A percentile compares a stretch with the other conserved stretches of the same genome.
Conservation (phyloP, 805 yeast genomes). For the Brettanomyces sp. region DNA sequence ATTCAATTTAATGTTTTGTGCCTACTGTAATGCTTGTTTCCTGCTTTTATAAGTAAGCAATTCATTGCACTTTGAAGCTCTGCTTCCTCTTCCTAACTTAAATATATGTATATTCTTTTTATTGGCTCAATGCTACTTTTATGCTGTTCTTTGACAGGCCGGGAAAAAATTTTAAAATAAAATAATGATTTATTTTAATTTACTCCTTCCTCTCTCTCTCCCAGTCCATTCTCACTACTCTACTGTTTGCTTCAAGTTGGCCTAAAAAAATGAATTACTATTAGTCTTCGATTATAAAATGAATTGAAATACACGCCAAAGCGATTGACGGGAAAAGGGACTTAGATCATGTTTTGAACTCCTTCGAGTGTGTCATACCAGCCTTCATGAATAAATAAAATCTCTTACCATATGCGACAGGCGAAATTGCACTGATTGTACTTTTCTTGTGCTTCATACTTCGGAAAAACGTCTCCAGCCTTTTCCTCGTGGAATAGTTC, state of each 20-base stretch:
- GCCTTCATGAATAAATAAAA: conserved; percentile 58
- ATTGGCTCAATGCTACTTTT: too few species aligned
- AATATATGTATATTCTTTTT: neutral
- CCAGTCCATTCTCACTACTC: too few species aligned
- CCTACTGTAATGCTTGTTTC: neutral
- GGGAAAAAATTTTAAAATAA: too few species aligned
- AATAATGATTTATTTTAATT: too few species aligned
- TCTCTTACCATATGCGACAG: conserved; percentile 81
- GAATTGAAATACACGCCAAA: neutral
- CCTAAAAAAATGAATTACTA: too few species aligned
- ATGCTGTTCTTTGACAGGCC: too few species aligned
- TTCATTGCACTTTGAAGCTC: too few species aligned
- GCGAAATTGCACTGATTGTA: conserved; percentile 83
- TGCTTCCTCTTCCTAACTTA: neutral
- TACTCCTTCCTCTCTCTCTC: too few species aligned
- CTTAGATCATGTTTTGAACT: neutral
- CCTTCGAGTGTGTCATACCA: conserved; percentile 5
- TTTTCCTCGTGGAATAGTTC: conserved; percentile 61
- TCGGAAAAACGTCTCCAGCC: conserved; percentile 80
- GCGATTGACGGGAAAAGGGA: neutral
- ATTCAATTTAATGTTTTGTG: neutral
- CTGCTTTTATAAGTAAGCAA: neutral
- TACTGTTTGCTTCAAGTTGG: too few species aligned
- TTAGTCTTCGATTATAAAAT: neutral
- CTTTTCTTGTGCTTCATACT: conserved; percentile 58